A percentile compares a stretch with the other conserved stretches of the same genome.
Conservation (phyloP, 2,329 filamentous ascomycete genomes). For the Diaporthe eres region DNA sequence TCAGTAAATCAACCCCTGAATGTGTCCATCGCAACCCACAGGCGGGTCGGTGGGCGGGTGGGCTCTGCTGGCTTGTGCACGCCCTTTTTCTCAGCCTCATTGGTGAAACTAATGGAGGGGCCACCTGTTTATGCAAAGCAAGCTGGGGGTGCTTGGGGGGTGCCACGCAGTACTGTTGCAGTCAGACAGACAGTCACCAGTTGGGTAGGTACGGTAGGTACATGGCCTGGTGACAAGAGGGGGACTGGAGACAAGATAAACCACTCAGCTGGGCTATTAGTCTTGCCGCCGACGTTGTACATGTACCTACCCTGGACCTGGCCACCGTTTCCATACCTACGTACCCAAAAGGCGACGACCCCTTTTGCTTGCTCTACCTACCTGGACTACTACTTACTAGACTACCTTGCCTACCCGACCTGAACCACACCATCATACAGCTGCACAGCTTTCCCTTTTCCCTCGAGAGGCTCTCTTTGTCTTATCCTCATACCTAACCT, state of each 20-base stretch:
- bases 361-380: slow-evolving; percentile 4
- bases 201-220: neutral
- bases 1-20: slow-evolving; percentile 21
- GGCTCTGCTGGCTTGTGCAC: slow-evolving; percentile 27
- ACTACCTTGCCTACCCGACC: neutral
- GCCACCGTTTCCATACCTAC: slow-evolving; percentile 30
- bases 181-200: neutral
- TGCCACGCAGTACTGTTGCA: slow-evolving; percentile 4
- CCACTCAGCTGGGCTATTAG: slow-evolving; percentile 7
- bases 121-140: slow-evolving; percentile 29
- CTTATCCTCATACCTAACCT: slow-evolving; percentile 5
- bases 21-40: slow-evolving; percentile 15
- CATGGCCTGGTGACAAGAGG: neutral
- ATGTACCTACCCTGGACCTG: slow-evolving; percentile 29
- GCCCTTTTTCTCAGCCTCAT: slow-evolving; percentile 29
- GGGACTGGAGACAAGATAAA: neutral
- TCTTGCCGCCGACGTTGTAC: slow-evolving; percentile 13
- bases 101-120: slow-evolving; percentile 35
- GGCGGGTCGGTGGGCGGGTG: slow-evolving; percentile 27
- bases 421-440: slow-evolving; percentile 13
- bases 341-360: slow-evolving; percentile 26
- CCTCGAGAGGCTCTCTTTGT: neutral
- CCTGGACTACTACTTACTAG: neutral
- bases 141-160: slow-evolving; percentile 6
- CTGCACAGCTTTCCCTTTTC: slow-evolving; percentile 11